phyloP scores from a whole-genome alignment of 352 stramenopile genomes.

The Thalassiosira delicatula region DNA sequence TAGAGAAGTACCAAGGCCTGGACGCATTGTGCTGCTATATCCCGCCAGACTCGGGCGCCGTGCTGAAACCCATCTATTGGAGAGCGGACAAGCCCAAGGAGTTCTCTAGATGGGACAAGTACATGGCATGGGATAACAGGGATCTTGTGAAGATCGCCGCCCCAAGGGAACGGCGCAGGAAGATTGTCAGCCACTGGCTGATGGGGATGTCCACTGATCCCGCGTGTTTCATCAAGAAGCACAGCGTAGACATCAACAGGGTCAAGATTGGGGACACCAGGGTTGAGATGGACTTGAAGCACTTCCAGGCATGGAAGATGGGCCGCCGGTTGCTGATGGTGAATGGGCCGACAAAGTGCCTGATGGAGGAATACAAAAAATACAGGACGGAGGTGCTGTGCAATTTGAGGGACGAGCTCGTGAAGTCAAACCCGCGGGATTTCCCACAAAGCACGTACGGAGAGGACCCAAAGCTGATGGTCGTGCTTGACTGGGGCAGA shows the following conservation, averaged over 20 bases:
- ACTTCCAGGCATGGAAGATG: slow-evolving; percentile 3
- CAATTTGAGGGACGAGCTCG: not conserved
- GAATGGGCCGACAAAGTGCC: not conserved
- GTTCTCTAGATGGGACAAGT: not conserved
- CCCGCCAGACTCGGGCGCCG: not conserved
- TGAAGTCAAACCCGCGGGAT: not conserved
- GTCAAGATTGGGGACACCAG: not conserved
- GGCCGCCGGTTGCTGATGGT: not conserved
- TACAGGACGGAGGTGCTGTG: not conserved
- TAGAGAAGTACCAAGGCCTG: not conserved
- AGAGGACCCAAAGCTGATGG: not conserved
- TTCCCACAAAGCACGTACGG: not conserved
- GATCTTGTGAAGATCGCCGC: not conserved
- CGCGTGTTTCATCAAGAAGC: not conserved
- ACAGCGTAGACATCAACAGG: not conserved
- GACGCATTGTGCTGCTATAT: not conserved
- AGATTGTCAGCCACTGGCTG: not conserved
- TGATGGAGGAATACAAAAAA: not conserved
- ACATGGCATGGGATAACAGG: not conserved
- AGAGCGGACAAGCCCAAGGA: not conserved
- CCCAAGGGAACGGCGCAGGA: not conserved
- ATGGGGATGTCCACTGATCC: not conserved
- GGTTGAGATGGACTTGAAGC: not conserved
- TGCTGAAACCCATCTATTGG: not conserved
- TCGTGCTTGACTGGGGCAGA: not conserved